These are phyloP conservation scores for Kwoniella sp. DNA, from an alignment of 768 basidiomycete species.

Conservation along the genomic window DNA sequence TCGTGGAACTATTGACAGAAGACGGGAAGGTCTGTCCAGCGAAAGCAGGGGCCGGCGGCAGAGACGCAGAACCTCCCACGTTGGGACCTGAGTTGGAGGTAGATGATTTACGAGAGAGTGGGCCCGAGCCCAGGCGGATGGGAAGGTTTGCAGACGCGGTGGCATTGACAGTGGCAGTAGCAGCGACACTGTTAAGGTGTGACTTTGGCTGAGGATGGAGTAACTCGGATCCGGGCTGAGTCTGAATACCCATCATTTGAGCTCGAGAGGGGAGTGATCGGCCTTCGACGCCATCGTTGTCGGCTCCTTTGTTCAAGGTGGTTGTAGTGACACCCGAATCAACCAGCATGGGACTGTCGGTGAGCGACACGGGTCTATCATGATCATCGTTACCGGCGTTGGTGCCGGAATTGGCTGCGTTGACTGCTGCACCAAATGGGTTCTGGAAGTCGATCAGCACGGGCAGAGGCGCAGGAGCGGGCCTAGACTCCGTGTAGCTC, in stretches of 20 bases:
- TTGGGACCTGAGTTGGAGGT: neutral
- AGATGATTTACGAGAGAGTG: neutral
- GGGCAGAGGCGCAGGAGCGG: neutral
- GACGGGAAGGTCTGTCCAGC: slow-evolving; percentile 1
- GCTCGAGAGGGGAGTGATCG: neutral
- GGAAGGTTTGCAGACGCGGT: neutral
- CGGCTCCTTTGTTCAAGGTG: neutral
- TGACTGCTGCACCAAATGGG: neutral
- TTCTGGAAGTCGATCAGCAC: slow-evolving; percentile 18
- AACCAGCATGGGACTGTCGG: neutral
- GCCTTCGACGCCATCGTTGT: no score
- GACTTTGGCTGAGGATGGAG: neutral
- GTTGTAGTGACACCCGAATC: no score
- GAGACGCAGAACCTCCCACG: neutral
- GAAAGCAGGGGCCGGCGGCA: neutral
- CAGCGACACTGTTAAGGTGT: neutral
- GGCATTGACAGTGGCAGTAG: neutral
- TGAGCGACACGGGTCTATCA: neutral
- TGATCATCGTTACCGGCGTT: neutral
- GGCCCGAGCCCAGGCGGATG: neutral
- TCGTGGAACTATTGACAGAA: slow-evolving; percentile 9
- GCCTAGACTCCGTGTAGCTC: neutral
- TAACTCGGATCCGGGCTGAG: neutral
- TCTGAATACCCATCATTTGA: neutral
- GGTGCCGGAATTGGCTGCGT: neutral